Evolutionary conservation across 352 stramenopile genomes (phyloP).

Genomic region (Phytophthora fragariae): DNA sequence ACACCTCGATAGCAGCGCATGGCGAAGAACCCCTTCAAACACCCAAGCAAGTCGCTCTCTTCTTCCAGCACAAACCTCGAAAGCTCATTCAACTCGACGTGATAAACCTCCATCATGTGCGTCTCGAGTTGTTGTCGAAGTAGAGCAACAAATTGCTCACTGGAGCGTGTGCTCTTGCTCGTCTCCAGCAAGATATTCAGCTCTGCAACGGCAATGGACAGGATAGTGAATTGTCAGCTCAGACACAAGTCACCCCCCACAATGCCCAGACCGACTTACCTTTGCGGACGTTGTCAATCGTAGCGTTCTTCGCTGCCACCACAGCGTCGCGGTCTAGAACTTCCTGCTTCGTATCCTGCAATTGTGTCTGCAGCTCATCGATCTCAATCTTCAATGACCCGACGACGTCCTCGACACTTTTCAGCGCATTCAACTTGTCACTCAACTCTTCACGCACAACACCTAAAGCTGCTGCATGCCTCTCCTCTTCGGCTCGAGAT

Average conservation of each 20-base stretch:
- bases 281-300: constrained; percentile 67
- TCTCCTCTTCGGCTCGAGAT: constrained; percentile 22
- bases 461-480: constrained; percentile 14
- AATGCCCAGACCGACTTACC: constrained; percentile 18
- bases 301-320: constrained; percentile 46
- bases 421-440: constrained; percentile 11
- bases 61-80: constrained; percentile 33
- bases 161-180: constrained; percentile 27
- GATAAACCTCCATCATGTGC: constrained; percentile 52
- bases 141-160: constrained; percentile 43
- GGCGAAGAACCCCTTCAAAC: constrained; percentile 44
- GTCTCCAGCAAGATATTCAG: constrained; percentile 40
- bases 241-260: background rate
- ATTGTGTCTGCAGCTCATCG: constrained; percentile 18
- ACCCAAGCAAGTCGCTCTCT: constrained; percentile 47
- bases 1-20: constrained; percentile 42
- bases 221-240: background rate
- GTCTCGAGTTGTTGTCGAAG: constrained; percentile 63
- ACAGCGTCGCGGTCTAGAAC: constrained; percentile 41
- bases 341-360: constrained; percentile 21
- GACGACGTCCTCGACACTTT: constrained; percentile 3
- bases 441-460: constrained; percentile 16
- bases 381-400: constrained; percentile 18
- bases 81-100: constrained; percentile 37
- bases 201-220: constrained; percentile 27